Evolutionary conservation across 371 early-diverging fungal species (phyloP), one percentile per base, ranked within the genome.

Genomic region (Amoeboradix gromovi): DNA sequence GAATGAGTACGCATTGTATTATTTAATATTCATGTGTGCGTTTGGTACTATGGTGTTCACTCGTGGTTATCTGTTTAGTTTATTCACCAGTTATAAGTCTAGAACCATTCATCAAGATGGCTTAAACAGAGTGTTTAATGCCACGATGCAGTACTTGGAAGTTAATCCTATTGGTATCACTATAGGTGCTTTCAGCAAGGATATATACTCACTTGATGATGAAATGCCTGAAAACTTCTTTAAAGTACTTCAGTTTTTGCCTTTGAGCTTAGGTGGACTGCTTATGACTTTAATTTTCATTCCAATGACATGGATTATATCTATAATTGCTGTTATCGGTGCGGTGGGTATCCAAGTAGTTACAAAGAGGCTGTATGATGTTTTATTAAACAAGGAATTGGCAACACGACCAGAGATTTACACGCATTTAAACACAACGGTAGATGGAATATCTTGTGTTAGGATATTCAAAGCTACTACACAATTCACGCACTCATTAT

Each of bases 91-190:
- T 31, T 71, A 69, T 22, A 82, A 81, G 71, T 74, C 78, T 29
- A 31, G 72, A 1, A 69, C 79, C 1, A 76, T 83, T 30, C 82
- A 81, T 71, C 74, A 78, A 32, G 72, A 77, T 1, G 74, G 76
- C 30, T 67, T 70, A 22, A n/a, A 27, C 85, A 73, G 72, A 17
- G 69, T 77, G 65, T 31, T 71, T 32, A 29, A 28, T 28, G 29
- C 73, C 67, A 92, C 93, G 27, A 90, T 90, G 88, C 78, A 83
- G 0, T 93, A 90, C 73, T 90, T 87, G 72, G 89, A 91, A 72
- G 84, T 86, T 0, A 92, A 90, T 0, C 95, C 91, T 0, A 75
- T 89, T 17, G 92, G 92, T 28, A 83, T 89, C 66, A 84, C 91
- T 48, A 73, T 92, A 66, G 85, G 90, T 71, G 79, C 87, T 71